These are phyloP conservation scores for Penicillium odoratum DNA, from an alignment of 495 filamentous ascomycete genomes.

Conservation along the genomic window DNA sequence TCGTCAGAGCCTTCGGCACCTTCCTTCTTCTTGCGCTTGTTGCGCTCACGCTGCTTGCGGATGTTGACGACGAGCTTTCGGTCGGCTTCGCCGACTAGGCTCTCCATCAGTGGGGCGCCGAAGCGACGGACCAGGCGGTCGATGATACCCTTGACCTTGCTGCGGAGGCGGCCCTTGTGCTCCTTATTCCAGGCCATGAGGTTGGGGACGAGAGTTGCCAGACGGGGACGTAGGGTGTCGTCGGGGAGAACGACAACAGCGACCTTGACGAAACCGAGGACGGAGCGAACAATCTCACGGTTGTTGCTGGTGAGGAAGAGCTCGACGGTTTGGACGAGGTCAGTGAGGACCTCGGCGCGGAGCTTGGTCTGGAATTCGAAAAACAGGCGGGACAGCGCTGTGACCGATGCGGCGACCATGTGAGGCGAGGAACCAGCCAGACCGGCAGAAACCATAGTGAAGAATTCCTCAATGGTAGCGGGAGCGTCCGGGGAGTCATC, in stretches of 20 bases:
- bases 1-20: constrained; percentile 52
- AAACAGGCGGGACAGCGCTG: constrained; percentile 84
- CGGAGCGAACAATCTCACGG: constrained; percentile 89
- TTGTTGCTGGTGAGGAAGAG: constrained; percentile 93
- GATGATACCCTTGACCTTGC: constrained; percentile 95
- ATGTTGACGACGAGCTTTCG: constrained; percentile 90
- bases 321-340: constrained; percentile 89
- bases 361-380: constrained; percentile 75
- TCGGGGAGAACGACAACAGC: constrained; percentile 81
- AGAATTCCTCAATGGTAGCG: constrained; percentile 88
- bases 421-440: constrained; percentile 88
- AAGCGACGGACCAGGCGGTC: constrained; percentile 91
- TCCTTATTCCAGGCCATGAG: constrained; percentile 96
- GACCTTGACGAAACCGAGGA: constrained; percentile 95
- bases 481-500: constrained; percentile 70
- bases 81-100: constrained; percentile 72
- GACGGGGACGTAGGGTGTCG: constrained; percentile 68
- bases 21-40: constrained; percentile 80
- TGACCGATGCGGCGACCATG: constrained; percentile 93
- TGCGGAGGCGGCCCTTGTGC: constrained; percentile 92
- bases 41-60: constrained; percentile 84
- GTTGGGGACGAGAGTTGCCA: constrained; percentile 76
- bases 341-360: constrained; percentile 60
- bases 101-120: constrained; percentile 75
- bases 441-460: constrained; percentile 97